These are phyloP conservation scores for Zalerion maritima DNA, from an alignment of 495 filamentous ascomycete genomes.

Conservation along the genomic window DNA sequence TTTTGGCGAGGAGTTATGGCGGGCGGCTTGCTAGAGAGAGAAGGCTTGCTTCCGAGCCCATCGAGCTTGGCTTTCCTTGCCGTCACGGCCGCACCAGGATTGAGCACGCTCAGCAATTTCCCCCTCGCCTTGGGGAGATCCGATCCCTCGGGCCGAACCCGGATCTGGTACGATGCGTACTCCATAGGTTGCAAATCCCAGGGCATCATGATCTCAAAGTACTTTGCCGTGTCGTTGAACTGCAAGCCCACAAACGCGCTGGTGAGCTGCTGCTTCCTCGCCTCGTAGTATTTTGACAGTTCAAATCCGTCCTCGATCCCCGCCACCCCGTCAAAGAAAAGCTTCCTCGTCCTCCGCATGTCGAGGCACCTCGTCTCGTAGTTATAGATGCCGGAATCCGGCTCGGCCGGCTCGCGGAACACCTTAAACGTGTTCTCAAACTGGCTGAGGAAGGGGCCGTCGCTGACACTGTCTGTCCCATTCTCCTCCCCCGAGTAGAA, in stretches of 20 bases:
- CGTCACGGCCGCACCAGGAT: background rate
- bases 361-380: no score
- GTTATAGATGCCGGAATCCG: constrained; percentile 2
- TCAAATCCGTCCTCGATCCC: constrained; percentile 1
- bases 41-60: no score
- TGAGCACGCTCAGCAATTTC: constrained; percentile 3
- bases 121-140: constrained; percentile 1
- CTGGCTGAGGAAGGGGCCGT: constrained; percentile 2
- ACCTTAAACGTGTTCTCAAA: constrained; percentile 4
- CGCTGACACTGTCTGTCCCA: constrained; percentile 2
- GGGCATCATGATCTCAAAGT: constrained; percentile 5
- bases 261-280: constrained; percentile 6
- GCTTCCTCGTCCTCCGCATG: constrained; percentile 2
- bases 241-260: constrained; percentile 16
- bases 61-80: constrained; percentile 3
- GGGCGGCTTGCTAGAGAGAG: no score
- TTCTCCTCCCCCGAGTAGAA: constrained; percentile 8
- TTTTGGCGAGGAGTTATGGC: no score
- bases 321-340: constrained; percentile 1
- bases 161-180: no score
- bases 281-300: background rate
- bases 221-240: constrained; percentile 14
- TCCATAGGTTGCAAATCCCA: constrained; percentile 4
- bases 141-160: no score
- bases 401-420: constrained; percentile 4